Percentiles rank a stretch among this genome's conserved stretches.
Conservation (phyloP, 345 rosid genomes). For the Viola odorata region DNA sequence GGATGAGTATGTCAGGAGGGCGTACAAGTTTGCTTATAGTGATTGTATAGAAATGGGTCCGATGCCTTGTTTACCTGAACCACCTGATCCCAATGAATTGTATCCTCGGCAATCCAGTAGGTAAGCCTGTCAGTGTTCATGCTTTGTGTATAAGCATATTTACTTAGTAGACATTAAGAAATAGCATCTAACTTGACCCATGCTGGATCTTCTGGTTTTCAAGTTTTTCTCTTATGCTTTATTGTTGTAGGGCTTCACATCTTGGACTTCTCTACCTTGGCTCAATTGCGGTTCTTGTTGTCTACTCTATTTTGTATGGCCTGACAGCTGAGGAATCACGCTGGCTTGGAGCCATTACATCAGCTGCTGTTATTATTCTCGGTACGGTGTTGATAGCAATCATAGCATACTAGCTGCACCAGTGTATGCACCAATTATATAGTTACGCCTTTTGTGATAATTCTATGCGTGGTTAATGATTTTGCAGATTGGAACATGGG, state of each 20-base stretch:
- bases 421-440: conserved; percentile 5
- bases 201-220: conserved; percentile 3
- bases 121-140: conserved; percentile 25
- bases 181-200: too few relatives aligned
- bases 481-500: conserved; percentile 96
- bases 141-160: conserved; percentile 11
- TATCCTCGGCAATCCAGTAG: conserved; percentile 95
- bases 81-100: conserved; percentile 90
- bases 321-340: conserved; percentile 87
- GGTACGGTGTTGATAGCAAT: conserved; percentile 38
- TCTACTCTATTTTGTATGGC: conserved; percentile 87
- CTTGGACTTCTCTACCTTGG: conserved; percentile 87
- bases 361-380: conserved; percentile 90
- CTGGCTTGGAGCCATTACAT: conserved; percentile 96
- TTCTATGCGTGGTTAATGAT: conserved; percentile 17
- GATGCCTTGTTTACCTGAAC: conserved; percentile 82
- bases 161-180: neutral
- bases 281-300: conserved; percentile 80
- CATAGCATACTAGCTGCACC: conserved; percentile 11
- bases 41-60: conserved; percentile 97
- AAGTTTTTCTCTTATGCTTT: conserved; percentile 15
- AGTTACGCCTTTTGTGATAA: conserved; percentile 6
- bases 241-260: conserved; percentile 76
- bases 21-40: conserved; percentile 96
- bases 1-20: conserved; percentile 95